These are phyloP conservation scores for Oryza meyeriana DNA, from an alignment of 176 grass and related monocot species.

Conservation along the genomic window DNA sequence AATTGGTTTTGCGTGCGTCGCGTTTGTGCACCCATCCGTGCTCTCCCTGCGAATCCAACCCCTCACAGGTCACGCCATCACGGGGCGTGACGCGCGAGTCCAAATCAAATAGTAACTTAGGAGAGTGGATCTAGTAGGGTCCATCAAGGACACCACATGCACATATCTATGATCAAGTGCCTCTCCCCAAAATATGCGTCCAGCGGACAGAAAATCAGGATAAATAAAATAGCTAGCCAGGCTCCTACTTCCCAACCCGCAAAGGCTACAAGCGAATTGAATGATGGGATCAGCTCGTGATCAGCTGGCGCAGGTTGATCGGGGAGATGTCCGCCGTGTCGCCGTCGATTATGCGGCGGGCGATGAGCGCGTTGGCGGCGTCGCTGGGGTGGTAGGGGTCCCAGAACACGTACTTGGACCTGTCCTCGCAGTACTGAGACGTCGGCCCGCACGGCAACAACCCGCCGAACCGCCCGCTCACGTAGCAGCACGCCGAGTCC, in stretches of 20 bases:
- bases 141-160: background rate
- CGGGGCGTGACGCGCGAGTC: background rate
- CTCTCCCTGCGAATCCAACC: too few relatives aligned
- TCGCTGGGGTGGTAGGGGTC: slow-evolving; percentile 80
- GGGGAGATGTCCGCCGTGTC: slow-evolving; percentile 48
- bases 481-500: slow-evolving; percentile 75
- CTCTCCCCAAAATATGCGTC: background rate
- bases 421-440: slow-evolving; percentile 50
- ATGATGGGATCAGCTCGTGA: background rate
- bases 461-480: slow-evolving; percentile 57
- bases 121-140: background rate
- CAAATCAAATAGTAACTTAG: background rate
- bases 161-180: background rate
- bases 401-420: slow-evolving; percentile 92
- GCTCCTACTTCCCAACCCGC: background rate
- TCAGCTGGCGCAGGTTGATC: slow-evolving; percentile 57
- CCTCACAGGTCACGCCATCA: background rate
- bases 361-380: slow-evolving; percentile 61
- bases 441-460: slow-evolving; percentile 66
- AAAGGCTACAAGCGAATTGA: background rate
- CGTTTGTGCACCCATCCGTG: too few relatives aligned
- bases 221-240: background rate
- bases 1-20: too few relatives aligned
- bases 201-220: background rate
- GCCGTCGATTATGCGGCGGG: slow-evolving; percentile 64